A percentile compares a stretch with the other conserved stretches of the same genome.
These are phyloP conservation scores for Cercospora citrullina DNA, from an alignment of 2,329 filamentous ascomycete species.

Conservation along the genomic window DNA sequence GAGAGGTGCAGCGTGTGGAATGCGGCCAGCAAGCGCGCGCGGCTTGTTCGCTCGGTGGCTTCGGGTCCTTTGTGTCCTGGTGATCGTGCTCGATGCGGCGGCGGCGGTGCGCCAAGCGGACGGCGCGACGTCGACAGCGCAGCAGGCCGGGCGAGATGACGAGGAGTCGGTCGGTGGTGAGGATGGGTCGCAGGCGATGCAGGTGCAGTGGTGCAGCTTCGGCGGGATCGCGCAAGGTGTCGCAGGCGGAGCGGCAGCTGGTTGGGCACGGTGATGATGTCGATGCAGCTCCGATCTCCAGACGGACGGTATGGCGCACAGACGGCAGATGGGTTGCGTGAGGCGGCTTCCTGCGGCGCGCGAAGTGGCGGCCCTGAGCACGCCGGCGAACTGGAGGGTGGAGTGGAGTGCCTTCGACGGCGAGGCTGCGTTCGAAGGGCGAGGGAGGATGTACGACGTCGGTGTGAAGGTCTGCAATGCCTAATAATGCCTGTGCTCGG, in stretches of 20 bases:
- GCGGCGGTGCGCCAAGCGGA: background rate
- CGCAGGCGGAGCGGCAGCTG: background rate
- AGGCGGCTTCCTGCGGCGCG: background rate
- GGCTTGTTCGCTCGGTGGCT: constrained; percentile 14
- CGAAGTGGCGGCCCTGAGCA: background rate
- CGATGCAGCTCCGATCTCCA: background rate
- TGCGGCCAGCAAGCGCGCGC: constrained; percentile 22
- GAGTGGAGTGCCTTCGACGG: constrained; percentile 1
- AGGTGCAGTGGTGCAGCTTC: background rate
- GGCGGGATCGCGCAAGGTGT: background rate
- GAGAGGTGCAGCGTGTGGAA: constrained; percentile 26
- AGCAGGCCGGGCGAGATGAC: background rate
- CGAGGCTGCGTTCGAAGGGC: background rate
- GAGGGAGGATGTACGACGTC: background rate
- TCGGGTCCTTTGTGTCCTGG: constrained; percentile 17
- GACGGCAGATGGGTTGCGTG: background rate
- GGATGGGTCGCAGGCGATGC: background rate
- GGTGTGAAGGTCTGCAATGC: background rate
- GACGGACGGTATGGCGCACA: background rate
- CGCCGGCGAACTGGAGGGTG: background rate
- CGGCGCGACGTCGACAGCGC: constrained; percentile 2
- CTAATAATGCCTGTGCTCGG: background rate
- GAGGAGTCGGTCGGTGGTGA: background rate
- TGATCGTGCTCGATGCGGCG: constrained; percentile 5
- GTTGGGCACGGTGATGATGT: constrained; percentile 4